Conservation (phyloP, 2,329 filamentous ascomycete species). For the Sclerotinia spermophila region DNA sequence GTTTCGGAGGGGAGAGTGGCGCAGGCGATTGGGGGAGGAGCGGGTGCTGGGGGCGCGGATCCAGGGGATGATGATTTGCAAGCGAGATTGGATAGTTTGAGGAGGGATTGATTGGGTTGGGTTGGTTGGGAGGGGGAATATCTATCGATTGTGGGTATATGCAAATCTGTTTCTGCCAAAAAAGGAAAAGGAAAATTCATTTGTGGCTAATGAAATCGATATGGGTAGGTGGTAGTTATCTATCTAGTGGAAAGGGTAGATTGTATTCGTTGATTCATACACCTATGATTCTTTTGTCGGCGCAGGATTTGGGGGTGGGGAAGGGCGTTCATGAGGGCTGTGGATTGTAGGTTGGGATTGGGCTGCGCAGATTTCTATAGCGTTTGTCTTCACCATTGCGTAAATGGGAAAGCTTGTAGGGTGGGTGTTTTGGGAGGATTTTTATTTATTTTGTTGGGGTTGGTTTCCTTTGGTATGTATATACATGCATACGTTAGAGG, state of each 20-base stretch:
- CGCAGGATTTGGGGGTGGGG: neutral
- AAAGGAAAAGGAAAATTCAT: slow-evolving; percentile 91
- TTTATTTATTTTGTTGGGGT: no score
- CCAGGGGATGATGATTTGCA: slow-evolving; percentile 84
- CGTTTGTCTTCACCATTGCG: neutral
- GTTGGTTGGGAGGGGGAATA: neutral
- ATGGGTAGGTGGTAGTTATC: slow-evolving; percentile 86
- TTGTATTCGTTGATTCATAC: slow-evolving; percentile 74
- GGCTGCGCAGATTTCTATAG: no score
- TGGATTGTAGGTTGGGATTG: neutral
- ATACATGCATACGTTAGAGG: no score
- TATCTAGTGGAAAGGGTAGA: slow-evolving; percentile 77
- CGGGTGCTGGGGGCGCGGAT: slow-evolving; percentile 51
- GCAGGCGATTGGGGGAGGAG: slow-evolving; percentile 76
- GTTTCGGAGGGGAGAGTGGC: slow-evolving; percentile 76
- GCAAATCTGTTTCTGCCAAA: slow-evolving; percentile 85
- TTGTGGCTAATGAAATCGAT: slow-evolving; percentile 96
- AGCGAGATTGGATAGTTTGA: slow-evolving; percentile 82
- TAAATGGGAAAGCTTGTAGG: no score
- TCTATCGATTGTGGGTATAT: slow-evolving; percentile 95
- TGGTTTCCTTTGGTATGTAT: no score
- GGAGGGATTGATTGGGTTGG: slow-evolving; percentile 23
- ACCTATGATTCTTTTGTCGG: neutral
- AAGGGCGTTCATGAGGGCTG: neutral
- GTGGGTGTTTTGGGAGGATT: no score